Evolutionary conservation across 371 early-diverging fungal species (phyloP).

Genomic region (Dichotomocladium elegans): DNA sequence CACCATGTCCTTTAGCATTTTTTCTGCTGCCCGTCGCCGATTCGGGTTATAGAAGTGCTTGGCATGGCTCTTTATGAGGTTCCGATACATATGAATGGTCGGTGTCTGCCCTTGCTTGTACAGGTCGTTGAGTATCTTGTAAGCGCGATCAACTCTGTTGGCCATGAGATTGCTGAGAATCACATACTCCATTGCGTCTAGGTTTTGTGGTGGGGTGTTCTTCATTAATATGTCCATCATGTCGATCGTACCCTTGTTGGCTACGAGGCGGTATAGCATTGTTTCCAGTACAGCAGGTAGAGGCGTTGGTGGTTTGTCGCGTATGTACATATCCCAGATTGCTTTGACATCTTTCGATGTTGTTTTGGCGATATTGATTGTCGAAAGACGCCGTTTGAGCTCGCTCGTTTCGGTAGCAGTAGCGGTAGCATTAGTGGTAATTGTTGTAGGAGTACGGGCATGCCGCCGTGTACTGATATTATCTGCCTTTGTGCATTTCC

Average conservation of each 20-base stretch:
- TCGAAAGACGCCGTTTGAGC: conserved; percentile 1
- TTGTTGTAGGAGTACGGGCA: no score
- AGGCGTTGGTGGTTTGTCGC: neutral
- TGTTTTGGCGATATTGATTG: neutral
- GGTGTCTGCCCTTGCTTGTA: conserved; percentile 8
- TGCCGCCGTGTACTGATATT: no score
- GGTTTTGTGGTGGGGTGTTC: neutral
- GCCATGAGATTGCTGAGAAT: conserved; percentile 2
- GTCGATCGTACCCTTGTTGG: conserved; percentile 1
- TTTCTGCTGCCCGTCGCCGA: conserved; percentile 1
- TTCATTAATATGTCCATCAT: conserved; percentile 7
- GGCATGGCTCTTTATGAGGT: conserved; percentile 8
- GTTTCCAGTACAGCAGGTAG: neutral
- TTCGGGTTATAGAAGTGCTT: conserved; percentile 4
- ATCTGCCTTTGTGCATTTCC: neutral
- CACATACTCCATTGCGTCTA: conserved; percentile 10
- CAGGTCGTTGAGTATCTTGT: conserved; percentile 4
- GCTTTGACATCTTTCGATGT: neutral
- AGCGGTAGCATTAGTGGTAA: no score
- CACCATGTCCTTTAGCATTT: conserved; percentile 10
- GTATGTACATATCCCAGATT: conserved; percentile 1
- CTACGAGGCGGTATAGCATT: conserved; percentile 1
- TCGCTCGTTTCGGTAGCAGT: neutral
- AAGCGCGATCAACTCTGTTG: conserved; percentile 4
- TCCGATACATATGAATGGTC: conserved; percentile 1